Conservation (phyloP, 2,329 filamentous ascomycete genomes). For the Chaetomiaceae sp. region DNA sequence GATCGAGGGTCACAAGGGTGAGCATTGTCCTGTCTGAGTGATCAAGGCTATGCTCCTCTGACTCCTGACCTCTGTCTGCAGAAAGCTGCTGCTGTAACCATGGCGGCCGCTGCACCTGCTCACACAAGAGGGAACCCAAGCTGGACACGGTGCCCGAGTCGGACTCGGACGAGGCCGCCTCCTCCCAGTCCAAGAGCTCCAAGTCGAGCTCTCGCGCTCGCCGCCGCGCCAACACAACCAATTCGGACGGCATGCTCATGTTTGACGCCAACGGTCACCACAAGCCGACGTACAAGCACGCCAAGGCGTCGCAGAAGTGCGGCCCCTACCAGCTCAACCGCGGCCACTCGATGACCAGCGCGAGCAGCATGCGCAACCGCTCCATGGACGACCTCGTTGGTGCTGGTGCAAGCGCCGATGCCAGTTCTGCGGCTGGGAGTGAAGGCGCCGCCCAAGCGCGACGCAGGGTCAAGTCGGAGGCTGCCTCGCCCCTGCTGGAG, state of each 20-base stretch:
- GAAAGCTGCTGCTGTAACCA: conserved; percentile 69
- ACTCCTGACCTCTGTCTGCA: conserved; percentile 33
- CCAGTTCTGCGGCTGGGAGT: conserved; percentile 35
- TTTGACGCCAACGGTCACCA: conserved; percentile 63
- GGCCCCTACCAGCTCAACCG: conserved; percentile 58
- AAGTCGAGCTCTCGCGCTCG: conserved; percentile 36
- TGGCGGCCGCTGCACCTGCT: conserved; percentile 62
- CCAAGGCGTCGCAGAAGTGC: conserved; percentile 57
- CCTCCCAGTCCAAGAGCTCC: conserved; percentile 31
- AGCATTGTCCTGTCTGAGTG: conserved; percentile 34
- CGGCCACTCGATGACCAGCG: conserved; percentile 54
- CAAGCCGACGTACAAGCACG: conserved; percentile 58
- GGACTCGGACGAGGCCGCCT: conserved; percentile 49
- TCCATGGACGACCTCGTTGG: conserved; percentile 44
- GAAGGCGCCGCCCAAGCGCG: conserved; percentile 38
- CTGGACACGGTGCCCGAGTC: conserved; percentile 63
- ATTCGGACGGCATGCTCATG: conserved; percentile 55
- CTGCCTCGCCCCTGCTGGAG: conserved; percentile 54
- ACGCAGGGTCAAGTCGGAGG: conserved; percentile 57
- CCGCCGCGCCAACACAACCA: conserved; percentile 54
- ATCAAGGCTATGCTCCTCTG: conserved; percentile 28
- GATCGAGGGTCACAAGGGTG: conserved; percentile 56
- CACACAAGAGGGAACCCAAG: conserved; percentile 56
- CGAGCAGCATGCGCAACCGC: conserved; percentile 44
- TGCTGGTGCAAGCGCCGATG: conserved; percentile 36